Evolutionary conservation across 768 basidiomycete species (phyloP).

Genomic region (Russula sp.): DNA sequence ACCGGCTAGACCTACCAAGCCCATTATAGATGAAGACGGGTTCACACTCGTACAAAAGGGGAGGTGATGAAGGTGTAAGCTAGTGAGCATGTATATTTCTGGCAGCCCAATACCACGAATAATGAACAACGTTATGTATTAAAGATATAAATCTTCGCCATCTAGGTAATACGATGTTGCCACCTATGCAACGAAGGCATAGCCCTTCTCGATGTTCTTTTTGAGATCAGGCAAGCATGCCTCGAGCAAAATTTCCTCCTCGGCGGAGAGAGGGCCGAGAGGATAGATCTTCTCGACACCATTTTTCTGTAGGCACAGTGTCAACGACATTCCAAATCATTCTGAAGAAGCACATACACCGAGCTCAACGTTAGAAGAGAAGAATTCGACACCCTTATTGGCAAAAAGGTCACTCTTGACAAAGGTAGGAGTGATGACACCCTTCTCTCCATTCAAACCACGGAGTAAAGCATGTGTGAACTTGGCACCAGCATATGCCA

Average conservation of each 20-base stretch:
- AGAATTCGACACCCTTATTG: constrained; percentile 87
- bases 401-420: constrained; percentile 86
- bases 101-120: constrained; percentile 2
- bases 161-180: constrained; percentile 18
- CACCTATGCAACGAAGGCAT: constrained; percentile 55
- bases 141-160: constrained; percentile 15
- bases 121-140: constrained; percentile 23
- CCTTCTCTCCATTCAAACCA: constrained; percentile 64
- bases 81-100: constrained; percentile 18
- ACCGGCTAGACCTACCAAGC: constrained; percentile 49
- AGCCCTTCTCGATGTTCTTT: constrained; percentile 98
- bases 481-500: constrained; percentile 76
- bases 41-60: constrained; percentile 76
- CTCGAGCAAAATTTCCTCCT: constrained; percentile 83
- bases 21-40: constrained; percentile 87
- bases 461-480: constrained; percentile 61
- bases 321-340: constrained; percentile 5
- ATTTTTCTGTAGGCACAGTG: constrained; percentile 47
- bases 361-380: constrained; percentile 92
- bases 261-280: constrained; percentile 70
- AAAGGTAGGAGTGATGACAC: constrained; percentile 74
- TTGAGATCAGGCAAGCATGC: constrained; percentile 89
- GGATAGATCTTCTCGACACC: constrained; percentile 94
- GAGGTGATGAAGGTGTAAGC: constrained; percentile 25
- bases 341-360: constrained; percentile 55